A percentile compares a stretch with the other conserved stretches of the same genome.
phyloP scores from a whole-genome alignment of 2,329 filamentous ascomycete genomes.

The Aspergillus sp. region DNA sequence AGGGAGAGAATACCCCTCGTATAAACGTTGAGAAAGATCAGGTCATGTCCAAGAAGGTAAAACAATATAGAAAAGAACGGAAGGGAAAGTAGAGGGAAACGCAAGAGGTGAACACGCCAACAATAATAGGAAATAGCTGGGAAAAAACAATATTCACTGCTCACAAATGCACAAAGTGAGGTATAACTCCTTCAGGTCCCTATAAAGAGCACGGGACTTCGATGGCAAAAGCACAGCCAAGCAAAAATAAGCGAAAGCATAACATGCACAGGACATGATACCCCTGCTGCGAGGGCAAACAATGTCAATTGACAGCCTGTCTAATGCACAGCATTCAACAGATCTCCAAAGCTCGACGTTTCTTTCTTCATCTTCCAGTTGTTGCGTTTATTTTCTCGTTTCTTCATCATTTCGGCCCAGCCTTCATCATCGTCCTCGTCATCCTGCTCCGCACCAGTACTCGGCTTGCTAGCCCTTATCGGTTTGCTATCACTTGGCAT shows the following conservation, averaged over 20 bases:
- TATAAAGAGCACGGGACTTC: neutral
- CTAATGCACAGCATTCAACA: constrained; percentile 41
- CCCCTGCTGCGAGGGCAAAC: neutral
- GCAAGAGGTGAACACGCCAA: neutral
- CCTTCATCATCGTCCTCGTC: constrained; percentile 54
- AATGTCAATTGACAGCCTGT: neutral
- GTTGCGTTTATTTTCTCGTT: constrained; percentile 52
- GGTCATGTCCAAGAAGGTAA: constrained; percentile 18
- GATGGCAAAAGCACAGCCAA: constrained; percentile 6
- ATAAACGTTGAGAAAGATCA: constrained; percentile 1
- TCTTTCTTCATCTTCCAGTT: constrained; percentile 49
- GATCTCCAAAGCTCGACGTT: constrained; percentile 37
- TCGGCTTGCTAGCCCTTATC: constrained; percentile 17
- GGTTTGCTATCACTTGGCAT: constrained; percentile 27
- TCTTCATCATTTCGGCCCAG: constrained; percentile 55
- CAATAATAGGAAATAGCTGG: neutral
- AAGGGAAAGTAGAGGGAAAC: neutral
- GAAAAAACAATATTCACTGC: neutral
- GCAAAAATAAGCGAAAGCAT: neutral
- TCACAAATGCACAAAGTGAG: neutral
- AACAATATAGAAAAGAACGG: constrained; percentile 8
- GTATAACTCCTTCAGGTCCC: neutral
- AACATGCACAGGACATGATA: neutral
- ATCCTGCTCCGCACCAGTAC: constrained; percentile 28
- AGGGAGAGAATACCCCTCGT: constrained; percentile 10